Base-by-base conservation (phyloP, 768 basidiomycete species). In the Mycena galopus region DNA sequence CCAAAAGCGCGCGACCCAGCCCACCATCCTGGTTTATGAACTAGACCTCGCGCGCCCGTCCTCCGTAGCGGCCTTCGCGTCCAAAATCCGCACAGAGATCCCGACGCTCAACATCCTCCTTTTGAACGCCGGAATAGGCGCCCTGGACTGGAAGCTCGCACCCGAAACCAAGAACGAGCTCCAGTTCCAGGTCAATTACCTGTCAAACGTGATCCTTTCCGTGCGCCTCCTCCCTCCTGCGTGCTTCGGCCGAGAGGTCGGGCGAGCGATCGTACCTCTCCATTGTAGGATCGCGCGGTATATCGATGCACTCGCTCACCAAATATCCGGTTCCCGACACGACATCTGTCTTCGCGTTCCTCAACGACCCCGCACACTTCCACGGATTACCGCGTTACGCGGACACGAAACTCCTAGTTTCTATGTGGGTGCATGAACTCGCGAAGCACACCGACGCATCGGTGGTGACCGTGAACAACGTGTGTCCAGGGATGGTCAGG, bases 201-300 rank as follows among this genome's bases (percentile, higher is more conserved):
- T 76, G 44, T 75, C 75, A 27, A 78, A 73, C 37, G 73, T 69
- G 32, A 55, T 78, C 12, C 75, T 78, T 37, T 56, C 65, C 44
- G 51, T 73, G 16, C 72, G 67, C 39, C 77, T 78, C 44, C 73
- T 78, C 53, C 77, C 72, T 78, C 27, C 74, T 78, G 16, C 75
- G 64, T 30, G 4, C 50, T 12, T 61, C 77, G 0, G 74, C 71
- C 12, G 33, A 75, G 47, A 61, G 19, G 3, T 61, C 60, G 27
- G 42, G 58, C 4, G 5, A 50, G 19, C 56, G 69, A 5, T 76
- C 72, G 9, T 35, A 73, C 57, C 56, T 76, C 14, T 57, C 65
- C 53, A 67, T 74, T 21, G 75, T 74, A n/a, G 67, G 67, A 23
- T 74, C 72, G 44, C 75, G 73, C 29, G 47, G 32, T 7, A 62